A percentile compares a stretch with the other conserved stretches of the same genome.
phyloP scores from a whole-genome alignment of 305 asterid genomes.

The Solanum chacoense region DNA sequence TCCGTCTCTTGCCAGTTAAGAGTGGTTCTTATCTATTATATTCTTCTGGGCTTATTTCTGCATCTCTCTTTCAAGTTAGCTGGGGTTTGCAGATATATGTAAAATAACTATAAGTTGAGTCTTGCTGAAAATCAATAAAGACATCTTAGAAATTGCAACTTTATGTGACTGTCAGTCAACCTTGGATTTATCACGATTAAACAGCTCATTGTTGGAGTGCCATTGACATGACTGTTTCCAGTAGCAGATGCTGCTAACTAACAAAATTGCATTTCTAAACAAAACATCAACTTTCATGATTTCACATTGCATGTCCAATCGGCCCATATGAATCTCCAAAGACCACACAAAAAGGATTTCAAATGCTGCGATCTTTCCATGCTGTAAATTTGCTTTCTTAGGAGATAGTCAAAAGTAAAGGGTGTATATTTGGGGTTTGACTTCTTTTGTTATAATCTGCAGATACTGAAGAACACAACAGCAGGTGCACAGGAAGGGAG shows the following conservation, averaged over 20 bases:
- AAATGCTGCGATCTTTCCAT: not conserved
- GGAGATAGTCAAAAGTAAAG: not conserved
- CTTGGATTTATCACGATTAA: not conserved
- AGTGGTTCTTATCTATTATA: not conserved
- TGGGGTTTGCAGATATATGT: not conserved
- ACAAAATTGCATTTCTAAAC: not conserved
- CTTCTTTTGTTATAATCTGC: constrained; percentile 1
- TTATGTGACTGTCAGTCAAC: not conserved
- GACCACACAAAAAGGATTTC: not conserved
- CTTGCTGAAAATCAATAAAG: not conserved
- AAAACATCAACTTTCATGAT: not conserved
- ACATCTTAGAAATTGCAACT: not conserved
- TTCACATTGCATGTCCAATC: not conserved
- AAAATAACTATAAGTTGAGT: not conserved
- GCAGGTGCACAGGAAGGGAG: constrained; percentile 37
- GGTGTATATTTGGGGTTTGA: not conserved
- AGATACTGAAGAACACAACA: constrained; percentile 49
- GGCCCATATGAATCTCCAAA: not conserved
- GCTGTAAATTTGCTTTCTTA: not conserved
- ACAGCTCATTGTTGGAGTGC: not conserved
- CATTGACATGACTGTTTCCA: not conserved
- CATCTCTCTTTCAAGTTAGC: not conserved
- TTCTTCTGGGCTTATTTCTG: not conserved
- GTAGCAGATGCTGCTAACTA: not conserved
- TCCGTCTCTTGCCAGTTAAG: not conserved